Evolutionary conservation across 2,329 filamentous ascomycete genomes (phyloP).

Genomic region (Alternaria panax): DNA sequence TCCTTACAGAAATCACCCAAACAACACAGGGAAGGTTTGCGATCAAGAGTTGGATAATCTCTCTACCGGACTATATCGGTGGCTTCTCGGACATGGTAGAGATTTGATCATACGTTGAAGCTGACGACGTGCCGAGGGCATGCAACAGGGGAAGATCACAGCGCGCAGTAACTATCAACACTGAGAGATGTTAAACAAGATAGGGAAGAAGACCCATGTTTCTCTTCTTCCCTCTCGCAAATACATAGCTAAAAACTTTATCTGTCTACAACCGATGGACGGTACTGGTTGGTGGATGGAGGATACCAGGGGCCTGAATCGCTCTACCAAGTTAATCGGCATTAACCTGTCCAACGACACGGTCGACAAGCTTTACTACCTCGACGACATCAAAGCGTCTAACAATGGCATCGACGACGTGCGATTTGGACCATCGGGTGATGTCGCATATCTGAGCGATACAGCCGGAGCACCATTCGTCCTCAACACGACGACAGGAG

Average conservation of each 20-base stretch:
- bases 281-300: background rate
- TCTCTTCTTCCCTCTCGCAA: too few species aligned
- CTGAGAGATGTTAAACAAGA: background rate
- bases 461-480: background rate
- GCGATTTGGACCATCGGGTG: background rate
- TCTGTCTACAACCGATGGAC: background rate
- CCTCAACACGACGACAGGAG: background rate
- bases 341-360: background rate
- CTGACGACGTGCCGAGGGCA: background rate
- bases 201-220: too few species aligned
- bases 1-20: background rate
- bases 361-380: background rate
- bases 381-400: background rate
- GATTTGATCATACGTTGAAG: background rate
- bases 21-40: background rate
- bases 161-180: background rate
- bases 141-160: background rate
- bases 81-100: background rate
- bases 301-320: background rate
- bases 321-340: background rate
- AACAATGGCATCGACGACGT: background rate
- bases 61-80: background rate
- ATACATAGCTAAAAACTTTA: background rate
- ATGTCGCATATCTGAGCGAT: background rate
- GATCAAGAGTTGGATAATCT: background rate